Base-by-base conservation (phyloP, 169 alveolate genomes). In the Nephromyces sp. region DNA sequence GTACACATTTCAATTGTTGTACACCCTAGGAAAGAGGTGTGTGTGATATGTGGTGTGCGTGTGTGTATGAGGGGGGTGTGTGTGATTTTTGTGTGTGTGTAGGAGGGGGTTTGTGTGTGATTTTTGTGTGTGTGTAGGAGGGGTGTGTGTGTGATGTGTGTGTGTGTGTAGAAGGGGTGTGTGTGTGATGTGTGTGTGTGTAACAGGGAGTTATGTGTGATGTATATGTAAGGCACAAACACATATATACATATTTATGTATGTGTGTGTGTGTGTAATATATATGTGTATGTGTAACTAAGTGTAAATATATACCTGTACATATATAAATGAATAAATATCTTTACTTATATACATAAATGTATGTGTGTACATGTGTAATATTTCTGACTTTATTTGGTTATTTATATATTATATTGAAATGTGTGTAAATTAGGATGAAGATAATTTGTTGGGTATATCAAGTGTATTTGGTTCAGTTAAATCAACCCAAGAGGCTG, bases 401-500 rank as follows among this genome's bases (percentile, higher is more conserved):
- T n/a, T n/a, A n/a, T n/a, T n/a, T n/a, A n/a, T n/a, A n/a, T n/a
- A n/a, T n/a, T n/a, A n/a, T n/a, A n/a, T n/a, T n/a, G n/a, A n/a
- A n/a, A n/a, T n/a, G n/a, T n/a, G n/a, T n/a, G n/a, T n/a, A n/a
- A n/a, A n/a, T n/a, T 65, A 73, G 79, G 96, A 92, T 28, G 98
- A 93, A 70, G 93, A 87, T 29, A 86, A 88, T 63, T 92, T 90
- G 32, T 83, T 95, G 1, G 92, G 92, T 32, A 80, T 92, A 27
- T 84, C 96, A 3, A 84, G 94, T 3, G 95, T 95, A 21, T 95
- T 93, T 80, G 98, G 98, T n/a, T 82, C 95, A 29, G 98, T 96
- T 1, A 95, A 95, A 80, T 88, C 95, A 0, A 92, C 98, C 1
- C 92, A 95, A 77, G 98, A 95, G 77, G 97, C 98, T n/a, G 98